Evolutionary conservation across 2,329 filamentous ascomycete species (phyloP).

Genomic region (Stagonosporopsis chrysanthemi): DNA sequence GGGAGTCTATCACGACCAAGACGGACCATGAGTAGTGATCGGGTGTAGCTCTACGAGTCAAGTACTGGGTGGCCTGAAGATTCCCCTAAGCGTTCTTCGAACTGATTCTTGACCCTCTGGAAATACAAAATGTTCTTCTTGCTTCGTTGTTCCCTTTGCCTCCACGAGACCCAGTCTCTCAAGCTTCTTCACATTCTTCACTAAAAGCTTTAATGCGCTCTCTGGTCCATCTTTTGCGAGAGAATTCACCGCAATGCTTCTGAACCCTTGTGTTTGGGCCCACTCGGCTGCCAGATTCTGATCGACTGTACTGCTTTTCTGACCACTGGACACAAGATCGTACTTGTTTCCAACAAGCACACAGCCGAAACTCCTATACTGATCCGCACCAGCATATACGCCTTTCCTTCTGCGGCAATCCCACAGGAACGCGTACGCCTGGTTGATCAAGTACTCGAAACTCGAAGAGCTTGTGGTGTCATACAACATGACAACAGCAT

Average conservation of each 20-base stretch:
- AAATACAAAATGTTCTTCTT: background rate
- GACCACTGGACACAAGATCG: constrained; percentile 22
- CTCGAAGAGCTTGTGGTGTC: constrained; percentile 33
- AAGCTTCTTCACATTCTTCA: constrained; percentile 26
- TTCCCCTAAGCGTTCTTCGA: background rate
- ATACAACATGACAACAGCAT: constrained; percentile 41
- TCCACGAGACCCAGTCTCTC: background rate
- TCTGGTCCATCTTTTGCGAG: constrained; percentile 18
- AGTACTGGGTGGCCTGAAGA: background rate
- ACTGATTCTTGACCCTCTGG: background rate
- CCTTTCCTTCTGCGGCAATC: constrained; percentile 10
- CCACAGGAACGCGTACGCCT: constrained; percentile 30
- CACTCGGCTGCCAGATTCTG: constrained; percentile 31
- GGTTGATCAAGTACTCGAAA: constrained; percentile 30
- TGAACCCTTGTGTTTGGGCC: constrained; percentile 34
- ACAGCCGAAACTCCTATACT: constrained; percentile 33
- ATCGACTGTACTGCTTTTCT: constrained; percentile 23
- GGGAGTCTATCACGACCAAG: constrained; percentile 39
- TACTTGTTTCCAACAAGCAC: constrained; percentile 40
- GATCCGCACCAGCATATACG: background rate
- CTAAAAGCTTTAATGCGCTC: constrained; percentile 23
- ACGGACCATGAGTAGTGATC: constrained; percentile 28
- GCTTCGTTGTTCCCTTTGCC: background rate
- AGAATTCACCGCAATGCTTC: constrained; percentile 30
- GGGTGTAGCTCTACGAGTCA: background rate